These are phyloP conservation scores for Picea sitchensis DNA, from an alignment of 75 land plant genomes.

Conservation along the genomic window DNA sequence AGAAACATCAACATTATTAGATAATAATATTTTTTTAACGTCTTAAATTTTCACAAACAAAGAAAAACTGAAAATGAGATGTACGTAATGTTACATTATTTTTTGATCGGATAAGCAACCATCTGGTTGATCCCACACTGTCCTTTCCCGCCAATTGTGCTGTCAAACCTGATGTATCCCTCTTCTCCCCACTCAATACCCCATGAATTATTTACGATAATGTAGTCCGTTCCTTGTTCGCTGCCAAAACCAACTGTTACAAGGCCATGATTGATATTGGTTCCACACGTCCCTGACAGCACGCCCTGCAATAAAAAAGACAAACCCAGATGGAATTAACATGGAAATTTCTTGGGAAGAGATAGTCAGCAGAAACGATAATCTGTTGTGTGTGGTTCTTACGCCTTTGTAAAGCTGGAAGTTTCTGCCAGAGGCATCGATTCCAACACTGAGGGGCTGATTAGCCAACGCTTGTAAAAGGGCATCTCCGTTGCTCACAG, in stretches of 20 bases:
- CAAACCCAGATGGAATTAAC: neutral
- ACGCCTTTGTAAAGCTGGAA: constrained; percentile 58
- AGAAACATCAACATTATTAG: too few species aligned
- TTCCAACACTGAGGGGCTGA: too few species aligned
- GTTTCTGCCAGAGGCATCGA: constrained; percentile 58
- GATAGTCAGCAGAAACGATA: neutral
- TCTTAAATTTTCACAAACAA: too few species aligned
- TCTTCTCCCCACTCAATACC: constrained; percentile 29
- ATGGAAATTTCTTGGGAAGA: neutral
- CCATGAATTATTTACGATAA: constrained; percentile 36
- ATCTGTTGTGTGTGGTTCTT: constrained; percentile 31
- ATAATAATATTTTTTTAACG: too few species aligned
- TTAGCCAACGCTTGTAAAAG: constrained; percentile 30
- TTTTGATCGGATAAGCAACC: constrained; percentile 29
- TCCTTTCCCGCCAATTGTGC: constrained; percentile 11
- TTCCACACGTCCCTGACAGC: constrained; percentile 21
- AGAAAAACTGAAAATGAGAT: too few species aligned
- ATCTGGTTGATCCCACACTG: constrained; percentile 24
- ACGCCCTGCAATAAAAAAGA: neutral
- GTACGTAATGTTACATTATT: neutral
- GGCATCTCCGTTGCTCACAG: constrained; percentile 42
- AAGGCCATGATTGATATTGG: constrained; percentile 24
- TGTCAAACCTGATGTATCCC: constrained; percentile 26
- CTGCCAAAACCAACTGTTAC: constrained; percentile 32
- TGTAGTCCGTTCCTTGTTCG: constrained; percentile 14